Conservation (phyloP, 495 filamentous ascomycete genomes). For the Aspergillus haitiensis region DNA sequence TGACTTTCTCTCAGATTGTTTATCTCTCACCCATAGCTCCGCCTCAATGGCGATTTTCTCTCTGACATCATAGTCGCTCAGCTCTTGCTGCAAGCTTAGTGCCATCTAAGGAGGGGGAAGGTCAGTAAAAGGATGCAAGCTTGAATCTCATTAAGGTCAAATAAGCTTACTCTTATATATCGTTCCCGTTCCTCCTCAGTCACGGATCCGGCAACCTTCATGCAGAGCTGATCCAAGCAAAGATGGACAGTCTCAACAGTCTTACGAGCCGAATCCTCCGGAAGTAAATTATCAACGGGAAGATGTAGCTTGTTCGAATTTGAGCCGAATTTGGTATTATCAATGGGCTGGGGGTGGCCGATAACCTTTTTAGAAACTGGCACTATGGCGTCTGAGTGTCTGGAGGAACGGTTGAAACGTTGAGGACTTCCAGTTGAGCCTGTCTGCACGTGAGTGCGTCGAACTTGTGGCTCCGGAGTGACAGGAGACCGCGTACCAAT, state of each 20-base stretch:
- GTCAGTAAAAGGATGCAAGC: not conserved
- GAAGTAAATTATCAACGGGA: not conserved
- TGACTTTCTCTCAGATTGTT: conserved; percentile 11
- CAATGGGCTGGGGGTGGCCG: not conserved
- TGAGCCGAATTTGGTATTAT: not conserved
- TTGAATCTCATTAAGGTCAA: not conserved
- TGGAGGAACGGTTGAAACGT: not conserved
- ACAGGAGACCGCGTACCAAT: not conserved
- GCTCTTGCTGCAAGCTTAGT: conserved; percentile 20
- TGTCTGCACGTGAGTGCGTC: conserved; percentile 13
- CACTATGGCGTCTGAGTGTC: not conserved
- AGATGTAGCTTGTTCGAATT: not conserved
- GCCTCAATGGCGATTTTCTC: conserved; percentile 20
- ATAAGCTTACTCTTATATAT: conserved; percentile 23
- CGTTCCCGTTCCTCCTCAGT: conserved; percentile 18
- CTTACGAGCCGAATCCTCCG: not conserved
- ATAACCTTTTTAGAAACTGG: not conserved
- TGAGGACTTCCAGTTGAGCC: conserved; percentile 23
- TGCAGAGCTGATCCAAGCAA: conserved; percentile 18
- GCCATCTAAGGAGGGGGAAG: conserved; percentile 18
- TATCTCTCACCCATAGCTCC: conserved; percentile 6
- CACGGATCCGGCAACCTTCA: conserved; percentile 10
- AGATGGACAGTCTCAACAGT: conserved; percentile 4
- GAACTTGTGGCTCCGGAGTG: conserved; percentile 5
- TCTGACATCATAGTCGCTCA: conserved; percentile 17